Conservation (phyloP, 1,284 basidiomycete genomes). For the Heterobasidion occidentale region DNA sequence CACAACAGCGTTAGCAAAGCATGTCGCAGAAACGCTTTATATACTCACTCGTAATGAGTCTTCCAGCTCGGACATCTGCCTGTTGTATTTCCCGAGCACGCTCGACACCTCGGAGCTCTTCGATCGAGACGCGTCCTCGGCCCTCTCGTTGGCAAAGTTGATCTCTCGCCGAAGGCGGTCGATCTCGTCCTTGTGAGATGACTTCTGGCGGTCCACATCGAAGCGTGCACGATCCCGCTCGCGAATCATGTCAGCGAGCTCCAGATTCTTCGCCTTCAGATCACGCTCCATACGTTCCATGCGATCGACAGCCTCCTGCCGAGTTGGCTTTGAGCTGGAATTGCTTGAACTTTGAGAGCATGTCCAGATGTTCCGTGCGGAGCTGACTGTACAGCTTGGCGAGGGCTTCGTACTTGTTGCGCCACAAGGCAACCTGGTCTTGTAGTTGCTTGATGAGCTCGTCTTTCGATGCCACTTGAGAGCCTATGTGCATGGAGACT, state of each 20-base stretch:
- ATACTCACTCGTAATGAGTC: conserved; percentile 78
- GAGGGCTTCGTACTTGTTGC: conserved; percentile 97
- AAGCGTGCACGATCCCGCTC: conserved; percentile 96
- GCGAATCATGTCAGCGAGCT: conserved; percentile 97
- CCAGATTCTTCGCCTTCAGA: conserved; percentile 96
- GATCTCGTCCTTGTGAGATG: conserved; percentile 91
- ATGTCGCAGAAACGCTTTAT: neutral
- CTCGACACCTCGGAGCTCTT: conserved; percentile 91
- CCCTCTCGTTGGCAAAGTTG: conserved; percentile 95
- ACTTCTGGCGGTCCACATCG: conserved; percentile 93
- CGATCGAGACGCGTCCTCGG: conserved; percentile 86
- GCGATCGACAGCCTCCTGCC: conserved; percentile 97
- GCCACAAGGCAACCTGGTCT: conserved; percentile 95
- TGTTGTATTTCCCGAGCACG: conserved; percentile 91
- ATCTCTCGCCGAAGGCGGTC: conserved; percentile 92
- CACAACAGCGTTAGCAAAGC: conserved; percentile 7
- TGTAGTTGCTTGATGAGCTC: conserved; percentile 94
- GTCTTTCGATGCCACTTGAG: conserved; percentile 91
- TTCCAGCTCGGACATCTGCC: conserved; percentile 93
- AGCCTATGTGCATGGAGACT: conserved; percentile 74
- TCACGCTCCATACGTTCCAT: conserved; percentile 99
- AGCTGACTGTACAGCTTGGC: conserved; percentile 99
- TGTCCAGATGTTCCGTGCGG: conserved; percentile 94
- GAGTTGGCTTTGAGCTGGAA: conserved; percentile 98
- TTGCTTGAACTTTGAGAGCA: conserved; percentile 96